phyloP scores from a whole-genome alignment of 192 early-diverging fungal species.

The Fimicolochytrium jonesii region DNA sequence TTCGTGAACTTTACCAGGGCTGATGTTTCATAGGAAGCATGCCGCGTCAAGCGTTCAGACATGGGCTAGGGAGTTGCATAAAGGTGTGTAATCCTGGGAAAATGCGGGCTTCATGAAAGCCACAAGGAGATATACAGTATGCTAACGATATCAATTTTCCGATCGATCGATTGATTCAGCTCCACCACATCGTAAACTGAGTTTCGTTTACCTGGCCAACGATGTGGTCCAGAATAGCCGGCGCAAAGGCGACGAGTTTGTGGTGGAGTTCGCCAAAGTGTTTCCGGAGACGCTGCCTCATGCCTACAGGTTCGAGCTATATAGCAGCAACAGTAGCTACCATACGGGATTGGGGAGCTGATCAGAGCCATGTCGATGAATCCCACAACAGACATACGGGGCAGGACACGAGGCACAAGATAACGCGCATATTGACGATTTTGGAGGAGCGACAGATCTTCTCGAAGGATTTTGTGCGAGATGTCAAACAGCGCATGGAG shows the following conservation, averaged over 20 bases:
- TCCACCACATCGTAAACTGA: conserved; percentile 19
- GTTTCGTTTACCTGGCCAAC: conserved; percentile 40
- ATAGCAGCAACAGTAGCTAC: background rate
- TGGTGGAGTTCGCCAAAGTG: conserved; percentile 29
- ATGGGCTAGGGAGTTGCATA: conserved; percentile 36
- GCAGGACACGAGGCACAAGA: background rate
- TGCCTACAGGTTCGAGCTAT: conserved; percentile 6
- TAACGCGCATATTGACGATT: conserved; percentile 1
- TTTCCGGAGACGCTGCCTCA: conserved; percentile 29
- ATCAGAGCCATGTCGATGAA: background rate
- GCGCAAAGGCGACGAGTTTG: conserved; percentile 39
- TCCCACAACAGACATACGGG: background rate
- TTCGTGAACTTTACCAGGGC: conserved; percentile 22
- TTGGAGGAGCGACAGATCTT: conserved; percentile 1
- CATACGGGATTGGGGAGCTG: background rate
- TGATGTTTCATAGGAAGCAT: conserved; percentile 42
- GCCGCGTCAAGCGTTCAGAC: conserved; percentile 27
- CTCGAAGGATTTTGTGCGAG: background rate
- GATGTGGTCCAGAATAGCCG: conserved; percentile 41
- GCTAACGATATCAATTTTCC: background rate
- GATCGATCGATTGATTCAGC: background rate
- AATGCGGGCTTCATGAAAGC: too few relatives aligned
- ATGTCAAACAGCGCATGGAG: background rate
- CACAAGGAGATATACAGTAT: too few relatives aligned
- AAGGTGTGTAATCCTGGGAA: too few relatives aligned